A percentile compares a stretch with the other conserved stretches of the same genome.
These are phyloP conservation scores for Phytophthora sp. DNA, from an alignment of 352 stramenopile species.

Conservation along the genomic window DNA sequence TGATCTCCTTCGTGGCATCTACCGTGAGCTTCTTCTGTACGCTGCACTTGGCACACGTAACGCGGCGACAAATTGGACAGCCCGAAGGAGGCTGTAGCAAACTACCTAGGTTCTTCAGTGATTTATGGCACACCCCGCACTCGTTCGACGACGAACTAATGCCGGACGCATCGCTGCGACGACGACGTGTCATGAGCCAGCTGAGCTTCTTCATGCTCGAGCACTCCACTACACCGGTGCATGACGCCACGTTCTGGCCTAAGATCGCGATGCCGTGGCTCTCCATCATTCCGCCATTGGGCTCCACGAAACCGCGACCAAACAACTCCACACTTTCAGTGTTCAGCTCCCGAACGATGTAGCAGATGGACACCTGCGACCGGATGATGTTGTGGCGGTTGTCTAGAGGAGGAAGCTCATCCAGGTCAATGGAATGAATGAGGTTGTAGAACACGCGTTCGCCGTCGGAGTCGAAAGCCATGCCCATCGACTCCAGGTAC, in stretches of 20 bases:
- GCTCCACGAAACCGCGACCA: constrained; percentile 52
- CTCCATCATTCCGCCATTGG: constrained; percentile 43
- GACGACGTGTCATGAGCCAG: constrained; percentile 44
- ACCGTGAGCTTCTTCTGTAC: constrained; percentile 51
- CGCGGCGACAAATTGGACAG: constrained; percentile 33
- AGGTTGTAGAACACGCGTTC: constrained; percentile 47
- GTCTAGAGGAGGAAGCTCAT: constrained; percentile 16
- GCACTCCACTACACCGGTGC: constrained; percentile 41
- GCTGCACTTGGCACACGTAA: constrained; percentile 48
- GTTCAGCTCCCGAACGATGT: constrained; percentile 41
- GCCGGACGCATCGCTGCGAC: constrained; percentile 15
- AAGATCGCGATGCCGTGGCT: constrained; percentile 41
- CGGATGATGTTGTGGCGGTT: constrained; percentile 38
- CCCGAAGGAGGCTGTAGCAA: constrained; percentile 22
- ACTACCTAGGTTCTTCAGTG: constrained; percentile 22
- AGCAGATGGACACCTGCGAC: constrained; percentile 52
- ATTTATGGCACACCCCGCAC: constrained; percentile 37
- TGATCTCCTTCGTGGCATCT: constrained; percentile 41
- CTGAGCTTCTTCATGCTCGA: constrained; percentile 67
- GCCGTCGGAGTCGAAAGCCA: constrained; percentile 40
- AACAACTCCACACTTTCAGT: constrained; percentile 51
- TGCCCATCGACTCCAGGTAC: constrained; percentile 46
- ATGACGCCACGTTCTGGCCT: constrained; percentile 32
- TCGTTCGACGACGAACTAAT: constrained; percentile 12
- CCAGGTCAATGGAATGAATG: constrained; percentile 45